Percentiles rank a stretch among this genome's conserved stretches.
phyloP scores from a whole-genome alignment of 108 stramenopile species.

The Skeletonema tropicum region DNA sequence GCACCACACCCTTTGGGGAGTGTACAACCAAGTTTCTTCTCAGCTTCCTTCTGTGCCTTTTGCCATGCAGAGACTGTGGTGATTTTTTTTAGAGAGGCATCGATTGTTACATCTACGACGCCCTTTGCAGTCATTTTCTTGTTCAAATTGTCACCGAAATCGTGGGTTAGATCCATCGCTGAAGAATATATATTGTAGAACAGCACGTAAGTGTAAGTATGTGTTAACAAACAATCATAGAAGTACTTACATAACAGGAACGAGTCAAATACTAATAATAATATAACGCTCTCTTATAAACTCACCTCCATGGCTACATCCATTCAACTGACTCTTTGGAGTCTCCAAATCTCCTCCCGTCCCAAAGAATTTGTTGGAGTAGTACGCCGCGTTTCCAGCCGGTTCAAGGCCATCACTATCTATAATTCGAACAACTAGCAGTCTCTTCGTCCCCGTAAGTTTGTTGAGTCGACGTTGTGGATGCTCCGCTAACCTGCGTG shows the following conservation, averaged over 20 bases:
- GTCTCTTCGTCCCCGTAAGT: conserved; percentile 22
- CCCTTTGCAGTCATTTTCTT: conserved; percentile 20
- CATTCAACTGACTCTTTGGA: not conserved
- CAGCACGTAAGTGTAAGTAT: not conserved
- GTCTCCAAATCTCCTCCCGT: conserved; percentile 32
- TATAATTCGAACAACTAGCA: conserved; percentile 39
- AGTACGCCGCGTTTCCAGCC: conserved; percentile 1
- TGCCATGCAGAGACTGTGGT: not conserved
- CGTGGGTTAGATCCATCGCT: conserved; percentile 18
- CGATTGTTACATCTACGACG: conserved; percentile 32
- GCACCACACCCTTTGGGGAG: conserved; percentile 12
- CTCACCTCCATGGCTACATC: conserved; percentile 3
- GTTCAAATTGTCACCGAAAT: conserved; percentile 3
- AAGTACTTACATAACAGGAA: no score
- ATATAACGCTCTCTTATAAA: not conserved
- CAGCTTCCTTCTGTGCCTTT: not conserved
- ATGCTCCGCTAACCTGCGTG: no score
- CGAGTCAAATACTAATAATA: no score
- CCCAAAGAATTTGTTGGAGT: conserved; percentile 49
- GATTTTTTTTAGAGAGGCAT: conserved; percentile 1
- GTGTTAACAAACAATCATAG: no score
- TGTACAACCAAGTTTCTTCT: conserved; percentile 5
- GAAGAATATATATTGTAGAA: conserved; percentile 5
- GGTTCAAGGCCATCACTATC: conserved; percentile 24
- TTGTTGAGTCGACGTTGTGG: not conserved